phyloP scores from a whole-genome alignment of 306 rosid genomes.

The Styphnolobium japonicum region DNA sequence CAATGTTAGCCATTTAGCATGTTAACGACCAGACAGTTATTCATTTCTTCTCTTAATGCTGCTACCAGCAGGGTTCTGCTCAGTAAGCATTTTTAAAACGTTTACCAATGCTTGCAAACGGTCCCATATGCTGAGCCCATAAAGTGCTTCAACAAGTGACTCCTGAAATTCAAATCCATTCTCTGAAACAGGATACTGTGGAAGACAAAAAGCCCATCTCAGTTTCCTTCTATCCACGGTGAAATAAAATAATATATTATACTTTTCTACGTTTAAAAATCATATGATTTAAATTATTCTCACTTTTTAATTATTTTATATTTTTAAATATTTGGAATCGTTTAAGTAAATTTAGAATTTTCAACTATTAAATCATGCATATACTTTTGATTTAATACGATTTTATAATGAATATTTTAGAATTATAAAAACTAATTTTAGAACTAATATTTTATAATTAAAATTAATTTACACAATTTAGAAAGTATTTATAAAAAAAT shows the following conservation, averaged over 20 bases:
- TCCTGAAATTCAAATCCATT: slow-evolving; percentile 84
- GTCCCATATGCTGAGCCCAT: slow-evolving; percentile 75
- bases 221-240: neutral
- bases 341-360: too few relatives aligned
- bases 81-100: slow-evolving; percentile 64
- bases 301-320: too few relatives aligned
- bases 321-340: too few relatives aligned
- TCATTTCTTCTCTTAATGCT: slow-evolving; percentile 39
- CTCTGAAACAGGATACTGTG: slow-evolving; percentile 75
- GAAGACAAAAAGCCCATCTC: neutral
- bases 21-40: slow-evolving; percentile 22
- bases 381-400: too few relatives aligned
- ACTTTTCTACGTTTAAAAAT: too few relatives aligned
- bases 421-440: too few relatives aligned
- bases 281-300: too few relatives aligned
- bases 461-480: too few relatives aligned
- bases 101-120: slow-evolving; percentile 70
- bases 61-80: slow-evolving; percentile 41
- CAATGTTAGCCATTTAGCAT: neutral
- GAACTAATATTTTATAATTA: too few relatives aligned
- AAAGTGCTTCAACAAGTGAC: slow-evolving; percentile 69
- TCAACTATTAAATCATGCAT: too few relatives aligned
- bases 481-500: too few relatives aligned
- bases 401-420: too few relatives aligned
- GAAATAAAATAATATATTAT: neutral